Evolutionary conservation across 345 rosid species (phyloP), one percentile per base, ranked within the genome.

Genomic region (Lagerstroemia speciosa): DNA sequence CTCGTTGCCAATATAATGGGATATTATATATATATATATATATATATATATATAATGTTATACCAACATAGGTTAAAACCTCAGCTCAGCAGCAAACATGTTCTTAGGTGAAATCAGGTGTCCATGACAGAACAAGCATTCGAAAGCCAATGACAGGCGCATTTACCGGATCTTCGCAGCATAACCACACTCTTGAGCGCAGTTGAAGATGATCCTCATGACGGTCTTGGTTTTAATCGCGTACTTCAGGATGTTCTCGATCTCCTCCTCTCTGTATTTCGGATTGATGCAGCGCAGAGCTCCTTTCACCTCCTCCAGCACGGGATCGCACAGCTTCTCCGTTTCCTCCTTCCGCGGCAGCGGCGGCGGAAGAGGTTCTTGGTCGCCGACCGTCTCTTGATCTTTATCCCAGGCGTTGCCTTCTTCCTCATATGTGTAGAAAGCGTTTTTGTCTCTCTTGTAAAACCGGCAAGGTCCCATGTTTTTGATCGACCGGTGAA

Each of bases 381-480:
- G 30, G 6, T 53, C 26, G 14, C 32, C 29, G 8, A 6, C 57
- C 0, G 57, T 34, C 31, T 66, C 65, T 17, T 58, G 63, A 16
- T 66, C 69, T 27, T 43, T 19, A 31, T 46, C 68, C 6, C 4
- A 40, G 31, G 3, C 33, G 53, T 40, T 41, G 52, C 45, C 57
- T 67, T 72, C 74, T 24, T 55, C 55, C 5, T 72, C 75, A 24
- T 36, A 72, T 30, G 40, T 32, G 36, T 8, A 32, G 66, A 72
- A 57, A 32, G 60, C 43, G 27, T 40, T 40, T 30, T 26, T 72
- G 58, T 72, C 71, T 15, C 65, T 72, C 55, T 40, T 60, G 40
- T 72, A 72, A 60, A 63, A 57, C 57, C 71, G 75, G 57, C 75
- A 72, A 10, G 75, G 75, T 31, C 70, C 75, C 75, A 66, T 72